phyloP scores from a whole-genome alignment of 2,329 filamentous ascomycete genomes.

The Hymenoscyphus infarciens region DNA sequence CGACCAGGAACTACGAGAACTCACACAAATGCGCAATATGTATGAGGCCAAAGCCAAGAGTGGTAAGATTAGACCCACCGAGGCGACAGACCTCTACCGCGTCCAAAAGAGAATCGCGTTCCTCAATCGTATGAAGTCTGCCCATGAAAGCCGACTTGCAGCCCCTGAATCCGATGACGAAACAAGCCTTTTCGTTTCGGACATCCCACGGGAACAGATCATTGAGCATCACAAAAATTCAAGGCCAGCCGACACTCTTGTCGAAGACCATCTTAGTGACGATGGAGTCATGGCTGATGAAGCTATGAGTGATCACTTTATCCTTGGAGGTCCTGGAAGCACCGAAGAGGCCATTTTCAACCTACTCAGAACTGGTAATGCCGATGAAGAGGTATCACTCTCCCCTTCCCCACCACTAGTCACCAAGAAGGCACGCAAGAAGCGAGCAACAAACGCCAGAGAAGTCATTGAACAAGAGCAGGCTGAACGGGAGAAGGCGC shows the following conservation, averaged over 20 bases:
- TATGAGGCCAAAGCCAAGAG: constrained; percentile 11
- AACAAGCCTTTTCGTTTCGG: neutral
- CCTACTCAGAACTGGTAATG: neutral
- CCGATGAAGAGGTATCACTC: neutral
- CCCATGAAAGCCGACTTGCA: neutral
- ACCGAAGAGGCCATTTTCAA: neutral
- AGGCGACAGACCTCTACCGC: constrained; percentile 16
- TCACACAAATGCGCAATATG: neutral
- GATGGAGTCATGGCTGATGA: neutral
- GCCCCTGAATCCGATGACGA: neutral
- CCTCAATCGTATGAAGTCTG: constrained; percentile 3
- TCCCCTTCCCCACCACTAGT: neutral
- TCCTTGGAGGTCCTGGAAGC: neutral
- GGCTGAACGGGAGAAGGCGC: neutral
- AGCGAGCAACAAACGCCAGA: neutral
- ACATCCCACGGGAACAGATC: neutral
- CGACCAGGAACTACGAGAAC: constrained; percentile 16
- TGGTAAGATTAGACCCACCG: neutral
- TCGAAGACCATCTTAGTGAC: neutral
- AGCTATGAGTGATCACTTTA: neutral
- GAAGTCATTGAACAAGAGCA: neutral
- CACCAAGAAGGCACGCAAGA: neutral
- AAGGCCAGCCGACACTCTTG: neutral
- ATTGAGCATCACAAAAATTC: neutral
- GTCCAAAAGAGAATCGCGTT: constrained; percentile 8